phyloP scores from a whole-genome alignment of 176 grass and related monocot genomes.

The Aegilops longissima region DNA sequence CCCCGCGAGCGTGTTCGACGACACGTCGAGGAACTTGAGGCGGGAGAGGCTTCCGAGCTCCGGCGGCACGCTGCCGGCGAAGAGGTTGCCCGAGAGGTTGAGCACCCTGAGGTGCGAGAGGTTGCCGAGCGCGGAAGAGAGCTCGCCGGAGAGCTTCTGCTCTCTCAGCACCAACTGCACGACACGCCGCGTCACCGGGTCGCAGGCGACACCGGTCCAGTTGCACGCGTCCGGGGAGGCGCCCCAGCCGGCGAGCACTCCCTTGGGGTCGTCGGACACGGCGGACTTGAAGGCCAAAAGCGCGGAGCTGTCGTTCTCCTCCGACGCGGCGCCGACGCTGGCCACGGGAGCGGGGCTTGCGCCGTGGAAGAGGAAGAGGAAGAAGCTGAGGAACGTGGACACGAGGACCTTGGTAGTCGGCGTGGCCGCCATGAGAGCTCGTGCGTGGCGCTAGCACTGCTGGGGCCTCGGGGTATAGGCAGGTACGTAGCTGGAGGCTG shows the following conservation, averaged over 20 bases:
- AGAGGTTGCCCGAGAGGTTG: constrained; percentile 46
- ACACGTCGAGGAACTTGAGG: constrained; percentile 38
- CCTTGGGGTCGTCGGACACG: constrained; percentile 41
- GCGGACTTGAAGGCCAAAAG: constrained; percentile 56
- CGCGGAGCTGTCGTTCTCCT: constrained; percentile 28
- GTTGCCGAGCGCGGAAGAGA: constrained; percentile 51
- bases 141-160: constrained; percentile 48
- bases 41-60: constrained; percentile 32
- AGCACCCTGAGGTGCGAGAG: constrained; percentile 71
- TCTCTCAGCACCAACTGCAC: constrained; percentile 44
- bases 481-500: neutral
- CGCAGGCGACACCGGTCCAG: constrained; percentile 75
- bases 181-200: constrained; percentile 34
- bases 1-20: constrained; percentile 19
- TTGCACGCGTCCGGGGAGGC: constrained; percentile 44
- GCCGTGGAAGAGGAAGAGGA: neutral
- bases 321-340: neutral
- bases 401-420: neutral
- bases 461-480: neutral
- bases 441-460: neutral
- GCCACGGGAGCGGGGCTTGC: neutral
- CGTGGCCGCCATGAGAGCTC: constrained; percentile 28
- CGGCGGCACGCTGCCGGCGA: constrained; percentile 36
- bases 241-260: constrained; percentile 45
- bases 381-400: neutral